Evolutionary conservation across 2,329 filamentous ascomycete species (phyloP).

Genomic region (Alternaria sp.): DNA sequence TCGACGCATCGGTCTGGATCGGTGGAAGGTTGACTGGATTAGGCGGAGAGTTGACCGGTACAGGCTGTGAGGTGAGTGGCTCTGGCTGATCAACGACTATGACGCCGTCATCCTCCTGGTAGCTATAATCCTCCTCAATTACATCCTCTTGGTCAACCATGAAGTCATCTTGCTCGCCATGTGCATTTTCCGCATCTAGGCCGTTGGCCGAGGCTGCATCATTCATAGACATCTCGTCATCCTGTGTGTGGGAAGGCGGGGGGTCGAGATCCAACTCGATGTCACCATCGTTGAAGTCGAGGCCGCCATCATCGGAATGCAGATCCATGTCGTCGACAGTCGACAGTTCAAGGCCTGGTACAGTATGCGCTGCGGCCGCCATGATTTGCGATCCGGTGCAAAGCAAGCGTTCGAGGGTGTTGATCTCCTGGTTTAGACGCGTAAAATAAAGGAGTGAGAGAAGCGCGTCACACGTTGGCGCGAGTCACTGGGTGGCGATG

Average conservation of each 20-base stretch:
- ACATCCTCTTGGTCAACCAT: conserved; percentile 49
- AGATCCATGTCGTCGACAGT: conserved; percentile 63
- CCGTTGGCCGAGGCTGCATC: conserved; percentile 54
- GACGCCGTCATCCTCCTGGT: conserved; percentile 19
- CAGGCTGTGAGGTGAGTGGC: background rate
- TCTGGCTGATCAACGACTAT: conserved; percentile 15
- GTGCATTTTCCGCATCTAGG: conserved; percentile 23
- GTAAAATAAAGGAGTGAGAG: conserved; percentile 16
- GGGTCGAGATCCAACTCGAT: conserved; percentile 65
- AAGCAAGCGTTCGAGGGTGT: conserved; percentile 6
- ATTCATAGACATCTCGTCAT: conserved; percentile 65
- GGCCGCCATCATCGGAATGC: conserved; percentile 54
- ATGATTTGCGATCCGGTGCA: conserved; percentile 20
- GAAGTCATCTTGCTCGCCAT: conserved; percentile 44
- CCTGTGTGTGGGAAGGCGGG: conserved; percentile 23
- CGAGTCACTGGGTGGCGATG: conserved; percentile 19
- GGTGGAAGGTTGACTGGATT: conserved; percentile 1
- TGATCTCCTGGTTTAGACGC: conserved; percentile 9
- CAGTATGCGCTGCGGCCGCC: conserved; percentile 32
- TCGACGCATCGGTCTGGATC: background rate
- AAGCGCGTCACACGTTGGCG: conserved; percentile 29
- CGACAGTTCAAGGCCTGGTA: conserved; percentile 41
- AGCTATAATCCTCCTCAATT: conserved; percentile 38
- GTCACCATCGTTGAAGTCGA: conserved; percentile 62
- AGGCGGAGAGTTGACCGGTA: conserved; percentile 9